Conservation (phyloP, 176 grass and related monocot genomes). For the Stipa capillata region DNA sequence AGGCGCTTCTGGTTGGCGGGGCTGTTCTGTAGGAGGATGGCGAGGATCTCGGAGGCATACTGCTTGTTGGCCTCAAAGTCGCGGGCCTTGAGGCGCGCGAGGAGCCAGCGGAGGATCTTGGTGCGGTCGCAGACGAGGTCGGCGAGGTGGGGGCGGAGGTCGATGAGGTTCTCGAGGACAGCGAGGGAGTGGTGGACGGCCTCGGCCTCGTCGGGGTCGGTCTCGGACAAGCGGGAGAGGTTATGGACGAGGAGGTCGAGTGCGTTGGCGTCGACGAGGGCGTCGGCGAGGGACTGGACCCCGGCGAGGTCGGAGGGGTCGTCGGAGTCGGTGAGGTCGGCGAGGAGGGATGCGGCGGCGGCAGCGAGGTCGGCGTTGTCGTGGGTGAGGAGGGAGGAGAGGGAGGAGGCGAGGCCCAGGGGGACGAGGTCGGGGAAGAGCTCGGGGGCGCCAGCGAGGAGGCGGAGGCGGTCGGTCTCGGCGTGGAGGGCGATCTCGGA, state of each 20-base stretch:
- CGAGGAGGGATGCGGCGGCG: slow-evolving; percentile 60
- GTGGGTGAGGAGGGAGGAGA: slow-evolving; percentile 59
- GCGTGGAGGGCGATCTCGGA: slow-evolving; percentile 72
- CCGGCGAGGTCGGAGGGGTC: slow-evolving; percentile 42
- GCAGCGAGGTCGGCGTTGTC: slow-evolving; percentile 70
- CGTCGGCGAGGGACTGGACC: slow-evolving; percentile 44
- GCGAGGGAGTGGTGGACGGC: slow-evolving; percentile 60
- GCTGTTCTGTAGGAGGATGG: slow-evolving; percentile 79
- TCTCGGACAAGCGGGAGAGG: slow-evolving; percentile 63
- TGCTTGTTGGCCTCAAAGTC: slow-evolving; percentile 92
- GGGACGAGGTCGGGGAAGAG: slow-evolving; percentile 74
- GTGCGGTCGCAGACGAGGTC: slow-evolving; percentile 67
- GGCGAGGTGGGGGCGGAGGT: slow-evolving; percentile 54
- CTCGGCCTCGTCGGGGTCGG: slow-evolving; percentile 56
- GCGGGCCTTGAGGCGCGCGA: slow-evolving; percentile 57
- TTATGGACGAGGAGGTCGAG: slow-evolving; percentile 77
- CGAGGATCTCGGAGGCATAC: slow-evolving; percentile 79
- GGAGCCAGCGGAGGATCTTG: slow-evolving; percentile 67
- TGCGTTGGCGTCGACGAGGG: slow-evolving; percentile 60
- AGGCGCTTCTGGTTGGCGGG: slow-evolving; percentile 69
- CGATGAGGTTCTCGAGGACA: slow-evolving; percentile 70
- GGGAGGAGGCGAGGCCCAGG: slow-evolving; percentile 50
- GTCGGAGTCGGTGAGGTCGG: slow-evolving; percentile 72
- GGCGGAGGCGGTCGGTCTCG: slow-evolving; percentile 56
- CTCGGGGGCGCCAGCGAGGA: slow-evolving; percentile 66